A percentile compares a stretch with the other conserved stretches of the same genome.
Conservation (phyloP, 2,329 filamentous ascomycete species). For the Neonectria sp. region DNA sequence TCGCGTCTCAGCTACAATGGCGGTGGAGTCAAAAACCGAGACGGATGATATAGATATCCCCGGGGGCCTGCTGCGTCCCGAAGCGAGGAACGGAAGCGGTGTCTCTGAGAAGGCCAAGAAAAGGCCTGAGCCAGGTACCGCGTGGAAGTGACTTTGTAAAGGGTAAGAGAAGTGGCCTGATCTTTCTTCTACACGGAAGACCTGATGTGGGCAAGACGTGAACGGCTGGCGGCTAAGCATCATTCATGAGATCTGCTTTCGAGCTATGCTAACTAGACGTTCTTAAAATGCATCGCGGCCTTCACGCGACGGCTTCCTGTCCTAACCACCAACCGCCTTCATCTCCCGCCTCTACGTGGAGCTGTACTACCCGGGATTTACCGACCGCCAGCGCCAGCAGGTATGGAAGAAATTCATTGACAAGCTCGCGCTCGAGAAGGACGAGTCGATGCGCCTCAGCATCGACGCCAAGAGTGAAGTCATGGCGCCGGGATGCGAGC, state of each 20-base stretch:
- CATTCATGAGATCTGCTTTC: neutral
- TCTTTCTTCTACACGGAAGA: slow-evolving; percentile 43
- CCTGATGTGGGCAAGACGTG: slow-evolving; percentile 48
- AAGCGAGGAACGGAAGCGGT: neutral
- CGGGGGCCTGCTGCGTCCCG: neutral
- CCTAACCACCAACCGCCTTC: slow-evolving; percentile 50
- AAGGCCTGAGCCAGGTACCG: slow-evolving; percentile 32
- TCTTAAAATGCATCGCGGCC: slow-evolving; percentile 52
- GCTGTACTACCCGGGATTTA: slow-evolving; percentile 47
- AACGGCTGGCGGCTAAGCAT: slow-evolving; percentile 45
- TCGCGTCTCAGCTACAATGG: neutral
- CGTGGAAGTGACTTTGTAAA: slow-evolving; percentile 40
- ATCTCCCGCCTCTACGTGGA: slow-evolving; percentile 49
- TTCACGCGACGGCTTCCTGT: slow-evolving; percentile 51
- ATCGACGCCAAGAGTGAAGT: slow-evolving; percentile 35
- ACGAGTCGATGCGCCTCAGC: neutral
- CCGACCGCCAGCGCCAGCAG: slow-evolving; percentile 41
- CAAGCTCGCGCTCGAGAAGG: slow-evolving; percentile 29
- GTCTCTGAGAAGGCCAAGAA: neutral
- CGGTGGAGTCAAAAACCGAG: neutral
- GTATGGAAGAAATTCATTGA: slow-evolving; percentile 50
- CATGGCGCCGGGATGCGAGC: slow-evolving; percentile 33
- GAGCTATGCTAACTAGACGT: neutral
- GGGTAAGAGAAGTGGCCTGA: slow-evolving; percentile 44
- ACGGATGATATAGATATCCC: neutral